phyloP scores from a whole-genome alignment of 2,329 filamentous ascomycete genomes.

The Penicillium sp. region DNA sequence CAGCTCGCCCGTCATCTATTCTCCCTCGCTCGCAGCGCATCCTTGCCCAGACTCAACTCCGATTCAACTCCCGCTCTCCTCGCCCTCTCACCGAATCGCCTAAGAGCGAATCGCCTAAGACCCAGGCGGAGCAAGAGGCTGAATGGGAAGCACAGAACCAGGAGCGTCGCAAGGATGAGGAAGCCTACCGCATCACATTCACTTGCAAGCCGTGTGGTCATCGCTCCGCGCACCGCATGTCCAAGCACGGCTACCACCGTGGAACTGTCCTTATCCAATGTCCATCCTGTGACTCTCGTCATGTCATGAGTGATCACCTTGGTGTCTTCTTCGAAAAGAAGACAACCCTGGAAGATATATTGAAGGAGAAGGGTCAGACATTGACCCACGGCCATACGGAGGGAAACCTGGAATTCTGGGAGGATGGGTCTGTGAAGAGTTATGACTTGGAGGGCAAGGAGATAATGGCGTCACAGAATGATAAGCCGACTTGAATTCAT shows the following conservation, averaged over 20 bases:
- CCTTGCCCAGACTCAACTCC: conserved; percentile 13
- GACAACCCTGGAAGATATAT: conserved; percentile 45
- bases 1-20: conserved; percentile 1
- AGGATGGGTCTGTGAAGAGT: conserved; percentile 58
- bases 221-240: conserved; percentile 79
- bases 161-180: conserved; percentile 48
- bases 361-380: conserved; percentile 57
- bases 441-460: conserved; percentile 14
- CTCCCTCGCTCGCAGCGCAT: conserved; percentile 5
- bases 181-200: conserved; percentile 83
- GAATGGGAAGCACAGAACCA: conserved; percentile 36
- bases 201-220: conserved; percentile 83
- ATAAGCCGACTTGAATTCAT: conserved; percentile 7
- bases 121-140: conserved; percentile 28
- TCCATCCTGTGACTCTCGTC: conserved; percentile 78
- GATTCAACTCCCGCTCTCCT: conserved; percentile 34
- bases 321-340: conserved; percentile 53
- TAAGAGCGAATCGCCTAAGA: conserved; percentile 24
- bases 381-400: conserved; percentile 74
- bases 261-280: conserved; percentile 88
- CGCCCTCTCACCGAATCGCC: conserved; percentile 37
- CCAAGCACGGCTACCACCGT: conserved; percentile 91
- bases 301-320: conserved; percentile 89
- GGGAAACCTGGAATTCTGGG: conserved; percentile 92
- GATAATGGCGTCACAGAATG: conserved; percentile 3